Conservation (phyloP, 2,329 filamentous ascomycete genomes). For the Cordyceps cateniannulata region DNA sequence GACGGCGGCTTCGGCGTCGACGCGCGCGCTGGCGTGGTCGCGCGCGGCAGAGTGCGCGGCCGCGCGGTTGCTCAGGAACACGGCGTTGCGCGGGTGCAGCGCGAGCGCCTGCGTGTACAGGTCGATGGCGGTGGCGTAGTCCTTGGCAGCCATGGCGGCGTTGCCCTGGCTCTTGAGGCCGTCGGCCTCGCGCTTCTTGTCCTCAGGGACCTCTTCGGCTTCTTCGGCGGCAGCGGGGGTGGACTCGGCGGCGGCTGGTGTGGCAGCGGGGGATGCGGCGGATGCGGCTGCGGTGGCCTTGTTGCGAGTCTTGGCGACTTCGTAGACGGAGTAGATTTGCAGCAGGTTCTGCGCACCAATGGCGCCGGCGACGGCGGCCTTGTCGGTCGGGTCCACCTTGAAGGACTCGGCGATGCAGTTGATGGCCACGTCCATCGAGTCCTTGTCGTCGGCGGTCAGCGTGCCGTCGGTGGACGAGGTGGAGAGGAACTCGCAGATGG, state of each 20-base stretch:
- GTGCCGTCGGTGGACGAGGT: constrained; percentile 83
- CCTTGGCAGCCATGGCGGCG: constrained; percentile 89
- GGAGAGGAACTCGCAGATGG: constrained; percentile 91
- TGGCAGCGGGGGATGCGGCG: constrained; percentile 27
- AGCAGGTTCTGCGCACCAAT: constrained; percentile 82
- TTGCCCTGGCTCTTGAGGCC: constrained; percentile 86
- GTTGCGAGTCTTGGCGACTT: constrained; percentile 70
- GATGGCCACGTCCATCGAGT: constrained; percentile 88
- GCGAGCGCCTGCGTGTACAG: constrained; percentile 82
- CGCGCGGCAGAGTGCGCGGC: constrained; percentile 82
- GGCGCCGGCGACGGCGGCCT: constrained; percentile 65
- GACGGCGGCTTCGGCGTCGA: constrained; percentile 87
- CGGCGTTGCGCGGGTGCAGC: constrained; percentile 77
- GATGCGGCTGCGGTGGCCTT: constrained; percentile 31
- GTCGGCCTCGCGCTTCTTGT: constrained; percentile 75
- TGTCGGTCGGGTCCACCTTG: constrained; percentile 81
- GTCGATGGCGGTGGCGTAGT: constrained; percentile 76
- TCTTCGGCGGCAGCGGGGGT: constrained; percentile 35
- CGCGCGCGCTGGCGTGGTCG: constrained; percentile 76
- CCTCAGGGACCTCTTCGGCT: constrained; percentile 36
- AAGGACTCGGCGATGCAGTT: constrained; percentile 95
- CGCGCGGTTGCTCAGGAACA: constrained; percentile 96
- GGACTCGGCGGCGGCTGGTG: constrained; percentile 20
- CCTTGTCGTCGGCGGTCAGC: constrained; percentile 77
- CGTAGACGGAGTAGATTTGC: constrained; percentile 91